Conservation (phyloP, 2,329 filamentous ascomycete species). For the Paracamarosporium sp. region DNA sequence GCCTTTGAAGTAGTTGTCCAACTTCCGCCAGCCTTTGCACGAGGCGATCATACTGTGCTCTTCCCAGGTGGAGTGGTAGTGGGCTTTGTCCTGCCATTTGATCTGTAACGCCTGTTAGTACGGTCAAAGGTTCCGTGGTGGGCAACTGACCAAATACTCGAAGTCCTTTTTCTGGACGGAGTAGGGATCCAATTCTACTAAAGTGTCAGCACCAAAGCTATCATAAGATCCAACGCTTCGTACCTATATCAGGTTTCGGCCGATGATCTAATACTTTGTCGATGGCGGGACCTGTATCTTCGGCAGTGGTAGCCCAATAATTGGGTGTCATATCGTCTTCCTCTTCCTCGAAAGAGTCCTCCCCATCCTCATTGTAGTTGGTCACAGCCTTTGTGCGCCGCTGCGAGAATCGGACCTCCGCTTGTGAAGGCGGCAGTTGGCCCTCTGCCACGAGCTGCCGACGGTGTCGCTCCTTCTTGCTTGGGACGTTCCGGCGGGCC, state of each 20-base stretch:
- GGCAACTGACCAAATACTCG: constrained; percentile 68
- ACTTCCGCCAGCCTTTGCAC: constrained; percentile 83
- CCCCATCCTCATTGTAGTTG: constrained; percentile 72
- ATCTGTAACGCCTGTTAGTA: constrained; percentile 61
- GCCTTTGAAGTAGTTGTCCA: constrained; percentile 95
- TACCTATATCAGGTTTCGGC: constrained; percentile 68
- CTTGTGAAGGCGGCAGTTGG: constrained; percentile 67
- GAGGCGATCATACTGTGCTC: constrained; percentile 74
- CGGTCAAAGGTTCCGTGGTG: background rate
- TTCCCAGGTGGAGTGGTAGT: constrained; percentile 97
- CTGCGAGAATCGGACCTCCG: constrained; percentile 91
- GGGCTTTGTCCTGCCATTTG: constrained; percentile 96
- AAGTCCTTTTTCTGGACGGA: constrained; percentile 72
- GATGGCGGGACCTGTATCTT: constrained; percentile 84
- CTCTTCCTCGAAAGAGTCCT: constrained; percentile 62
- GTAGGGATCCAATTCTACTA: constrained; percentile 41
- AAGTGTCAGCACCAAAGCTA: constrained; percentile 22
- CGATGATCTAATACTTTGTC: constrained; percentile 91
- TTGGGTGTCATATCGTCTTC: constrained; percentile 71
- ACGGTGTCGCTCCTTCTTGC: constrained; percentile 78
- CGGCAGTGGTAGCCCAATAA: constrained; percentile 72
- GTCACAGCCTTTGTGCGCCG: constrained; percentile 78
- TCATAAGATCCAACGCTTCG: constrained; percentile 7
- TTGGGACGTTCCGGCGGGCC: constrained; percentile 68
- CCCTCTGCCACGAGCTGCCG: constrained; percentile 70